Evolutionary conservation across 768 basidiomycete genomes (phyloP).

Genomic region (Russula ochroleuca): DNA sequence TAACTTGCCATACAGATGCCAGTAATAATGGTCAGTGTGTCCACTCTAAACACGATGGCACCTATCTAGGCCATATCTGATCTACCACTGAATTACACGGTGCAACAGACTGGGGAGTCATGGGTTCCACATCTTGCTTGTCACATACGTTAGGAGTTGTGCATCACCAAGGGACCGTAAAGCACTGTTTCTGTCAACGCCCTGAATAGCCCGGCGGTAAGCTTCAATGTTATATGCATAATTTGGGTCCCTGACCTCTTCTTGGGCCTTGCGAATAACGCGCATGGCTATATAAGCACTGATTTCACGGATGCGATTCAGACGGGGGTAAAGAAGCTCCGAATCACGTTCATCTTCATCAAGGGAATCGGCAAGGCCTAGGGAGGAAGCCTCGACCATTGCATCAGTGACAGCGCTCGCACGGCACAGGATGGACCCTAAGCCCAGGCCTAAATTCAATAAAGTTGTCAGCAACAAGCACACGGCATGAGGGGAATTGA

Average conservation of each 20-base stretch:
- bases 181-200: constrained; percentile 33
- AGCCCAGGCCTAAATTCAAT: constrained; percentile 54
- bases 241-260: constrained; percentile 46
- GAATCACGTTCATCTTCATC: constrained; percentile 60
- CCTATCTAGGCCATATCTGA: constrained; percentile 12
- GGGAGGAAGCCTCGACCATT: constrained; percentile 86
- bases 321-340: constrained; percentile 76
- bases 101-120: constrained; percentile 19
- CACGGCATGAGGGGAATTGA: background rate
- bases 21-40: background rate
- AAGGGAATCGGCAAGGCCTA: constrained; percentile 72
- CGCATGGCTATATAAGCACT: constrained; percentile 65
- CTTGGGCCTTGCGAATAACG: constrained; percentile 79
- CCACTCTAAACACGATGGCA: background rate
- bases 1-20: background rate
- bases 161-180: constrained; percentile 56
- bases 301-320: constrained; percentile 84
- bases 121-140: constrained; percentile 72
- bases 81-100: constrained; percentile 9
- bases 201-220: constrained; percentile 26
- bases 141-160: constrained; percentile 51
- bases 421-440: constrained; percentile 69
- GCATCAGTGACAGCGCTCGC: constrained; percentile 69
- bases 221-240: constrained; percentile 4
- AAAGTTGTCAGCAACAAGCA: constrained; percentile 10